Evolutionary conservation across 2,329 filamentous ascomycete species (phyloP).

Genomic region (Phialocephala subalpina): DNA sequence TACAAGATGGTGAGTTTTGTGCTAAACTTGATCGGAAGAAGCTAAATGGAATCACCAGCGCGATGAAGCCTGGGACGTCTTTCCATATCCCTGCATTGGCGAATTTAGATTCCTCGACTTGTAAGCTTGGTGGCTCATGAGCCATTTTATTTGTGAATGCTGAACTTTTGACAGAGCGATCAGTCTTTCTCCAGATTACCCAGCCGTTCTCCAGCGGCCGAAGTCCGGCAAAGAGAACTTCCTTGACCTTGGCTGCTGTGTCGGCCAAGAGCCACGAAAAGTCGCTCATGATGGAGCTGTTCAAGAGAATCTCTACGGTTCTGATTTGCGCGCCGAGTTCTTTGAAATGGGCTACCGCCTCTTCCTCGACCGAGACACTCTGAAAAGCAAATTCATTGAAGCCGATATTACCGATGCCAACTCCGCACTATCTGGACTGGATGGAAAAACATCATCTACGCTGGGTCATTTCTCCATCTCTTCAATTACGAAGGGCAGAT

Average conservation of each 20-base stretch:
- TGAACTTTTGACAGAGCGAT: too few species aligned
- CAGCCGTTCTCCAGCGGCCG: conserved; percentile 26
- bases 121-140: too few species aligned
- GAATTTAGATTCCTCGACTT: conserved; percentile 32
- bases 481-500: conserved; percentile 49
- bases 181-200: conserved; percentile 21
- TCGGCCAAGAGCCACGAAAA: conserved; percentile 49
- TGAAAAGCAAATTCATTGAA: conserved; percentile 44
- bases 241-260: conserved; percentile 43
- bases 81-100: conserved; percentile 31
- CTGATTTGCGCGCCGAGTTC: conserved; percentile 44
- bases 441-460: conserved; percentile 50
- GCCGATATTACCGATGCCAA: conserved; percentile 44
- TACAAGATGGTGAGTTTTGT: too few species aligned
- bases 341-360: conserved; percentile 47
- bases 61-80: conserved; percentile 30
- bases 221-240: conserved; percentile 26
- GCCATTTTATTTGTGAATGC: too few species aligned
- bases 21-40: too few species aligned
- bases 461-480: conserved; percentile 53
- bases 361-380: conserved; percentile 45
- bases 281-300: conserved; percentile 47
- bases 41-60: too few species aligned
- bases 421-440: conserved; percentile 41
- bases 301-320: conserved; percentile 41